phyloP scores from a whole-genome alignment of 2,329 filamentous ascomycete genomes.

The Alternaria ventricosa region DNA sequence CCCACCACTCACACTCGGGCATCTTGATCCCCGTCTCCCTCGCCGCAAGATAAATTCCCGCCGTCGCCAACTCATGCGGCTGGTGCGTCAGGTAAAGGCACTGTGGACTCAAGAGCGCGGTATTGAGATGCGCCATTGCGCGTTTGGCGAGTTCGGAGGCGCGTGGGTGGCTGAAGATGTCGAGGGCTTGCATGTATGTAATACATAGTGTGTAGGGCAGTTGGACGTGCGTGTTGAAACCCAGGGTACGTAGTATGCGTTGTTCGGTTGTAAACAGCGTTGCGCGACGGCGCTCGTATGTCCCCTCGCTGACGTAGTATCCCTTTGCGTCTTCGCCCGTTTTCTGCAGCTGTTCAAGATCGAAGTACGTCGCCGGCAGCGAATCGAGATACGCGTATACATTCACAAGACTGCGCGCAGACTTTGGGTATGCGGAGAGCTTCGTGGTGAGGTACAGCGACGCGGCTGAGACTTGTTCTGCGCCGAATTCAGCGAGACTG shows the following conservation, averaged over 20 bases:
- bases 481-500: constrained; percentile 58
- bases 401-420: constrained; percentile 80
- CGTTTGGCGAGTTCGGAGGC: constrained; percentile 66
- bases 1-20: constrained; percentile 92
- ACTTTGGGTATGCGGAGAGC: constrained; percentile 76
- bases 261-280: constrained; percentile 78
- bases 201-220: constrained; percentile 86
- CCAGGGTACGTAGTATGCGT: constrained; percentile 74
- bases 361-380: constrained; percentile 63
- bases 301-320: constrained; percentile 72
- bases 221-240: constrained; percentile 84
- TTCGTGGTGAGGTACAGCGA: constrained; percentile 83
- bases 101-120: constrained; percentile 84
- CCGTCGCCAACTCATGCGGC: constrained; percentile 81
- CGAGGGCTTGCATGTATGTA: constrained; percentile 90
- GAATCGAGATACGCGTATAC: constrained; percentile 83
- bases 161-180: constrained; percentile 61
- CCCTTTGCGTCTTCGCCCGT: constrained; percentile 25
- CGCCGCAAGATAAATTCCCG: constrained; percentile 89
- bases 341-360: constrained; percentile 33
- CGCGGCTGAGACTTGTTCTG: constrained; percentile 80
- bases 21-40: constrained; percentile 77
- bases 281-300: constrained; percentile 67
- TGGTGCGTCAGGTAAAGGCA: constrained; percentile 92
- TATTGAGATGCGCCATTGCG: constrained; percentile 81